Conservation (phyloP, 2,329 filamentous ascomycete species). For the Pseudogymnoascus sp. region DNA sequence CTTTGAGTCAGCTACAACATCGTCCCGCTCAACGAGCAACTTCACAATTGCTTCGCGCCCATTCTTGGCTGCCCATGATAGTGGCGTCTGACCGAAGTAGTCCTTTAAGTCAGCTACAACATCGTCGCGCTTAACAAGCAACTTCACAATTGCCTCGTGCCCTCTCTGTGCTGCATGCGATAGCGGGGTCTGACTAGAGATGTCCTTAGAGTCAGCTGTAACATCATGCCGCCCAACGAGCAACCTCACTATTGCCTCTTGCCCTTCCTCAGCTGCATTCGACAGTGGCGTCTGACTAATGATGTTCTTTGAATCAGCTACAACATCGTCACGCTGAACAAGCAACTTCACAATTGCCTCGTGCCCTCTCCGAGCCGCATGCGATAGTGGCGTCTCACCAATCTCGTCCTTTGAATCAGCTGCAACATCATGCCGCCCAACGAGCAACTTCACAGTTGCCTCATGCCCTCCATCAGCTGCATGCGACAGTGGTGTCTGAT, state of each 20-base stretch:
- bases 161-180: background rate
- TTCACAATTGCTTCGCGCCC: background rate
- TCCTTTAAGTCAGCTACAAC: background rate
- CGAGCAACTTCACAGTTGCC: background rate
- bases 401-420: background rate
- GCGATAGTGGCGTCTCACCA: background rate
- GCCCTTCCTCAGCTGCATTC: background rate
- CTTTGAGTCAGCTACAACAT: background rate
- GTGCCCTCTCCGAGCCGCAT: background rate
- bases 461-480: background rate
- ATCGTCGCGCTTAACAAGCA: background rate
- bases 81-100: background rate
- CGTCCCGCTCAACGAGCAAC: background rate
- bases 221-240: background rate
- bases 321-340: background rate
- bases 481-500: background rate
- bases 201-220: background rate
- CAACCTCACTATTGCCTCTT: background rate
- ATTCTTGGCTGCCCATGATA: too few relatives aligned
- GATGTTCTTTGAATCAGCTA: background rate
- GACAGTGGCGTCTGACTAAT: background rate
- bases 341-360: background rate
- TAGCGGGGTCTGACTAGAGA: background rate
- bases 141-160: background rate
- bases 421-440: background rate